Evolutionary conservation across 495 filamentous ascomycete species (phyloP).

Genomic region (Emericellopsis terricola): DNA sequence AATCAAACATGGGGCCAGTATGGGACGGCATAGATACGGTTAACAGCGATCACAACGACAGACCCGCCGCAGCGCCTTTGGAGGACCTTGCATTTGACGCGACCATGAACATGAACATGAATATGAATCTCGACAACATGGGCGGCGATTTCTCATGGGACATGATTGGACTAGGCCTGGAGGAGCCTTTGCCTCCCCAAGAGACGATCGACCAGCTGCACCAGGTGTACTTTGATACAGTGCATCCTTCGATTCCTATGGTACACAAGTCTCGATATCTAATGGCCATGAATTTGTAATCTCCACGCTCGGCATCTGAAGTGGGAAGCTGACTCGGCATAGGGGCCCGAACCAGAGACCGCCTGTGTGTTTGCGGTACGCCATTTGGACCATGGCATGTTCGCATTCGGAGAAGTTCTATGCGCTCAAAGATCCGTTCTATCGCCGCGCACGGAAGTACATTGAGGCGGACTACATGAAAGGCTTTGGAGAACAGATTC

Average conservation of each 20-base stretch:
- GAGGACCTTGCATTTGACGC: conserved; percentile 29
- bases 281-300: conserved; percentile 60
- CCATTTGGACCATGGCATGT: conserved; percentile 82
- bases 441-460: conserved; percentile 76
- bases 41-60: no score
- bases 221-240: conserved; percentile 76
- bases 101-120: conserved; percentile 23
- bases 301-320: neutral
- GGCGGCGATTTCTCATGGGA: conserved; percentile 55
- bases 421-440: conserved; percentile 65
- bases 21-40: no score
- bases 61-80: no score
- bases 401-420: conserved; percentile 65
- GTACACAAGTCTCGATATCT: conserved; percentile 77
- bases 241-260: conserved; percentile 71
- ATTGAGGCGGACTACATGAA: conserved; percentile 81
- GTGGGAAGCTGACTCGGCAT: conserved; percentile 7
- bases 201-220: conserved; percentile 88
- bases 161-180: conserved; percentile 82
- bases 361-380: conserved; percentile 77
- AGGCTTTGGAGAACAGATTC: conserved; percentile 74
- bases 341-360: conserved; percentile 68
- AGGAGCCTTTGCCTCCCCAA: conserved; percentile 75
- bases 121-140: conserved; percentile 23
- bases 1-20: no score